Base-by-base conservation (phyloP, 2,329 filamentous ascomycete genomes). In the Colletotrichum orbiculare region DNA sequence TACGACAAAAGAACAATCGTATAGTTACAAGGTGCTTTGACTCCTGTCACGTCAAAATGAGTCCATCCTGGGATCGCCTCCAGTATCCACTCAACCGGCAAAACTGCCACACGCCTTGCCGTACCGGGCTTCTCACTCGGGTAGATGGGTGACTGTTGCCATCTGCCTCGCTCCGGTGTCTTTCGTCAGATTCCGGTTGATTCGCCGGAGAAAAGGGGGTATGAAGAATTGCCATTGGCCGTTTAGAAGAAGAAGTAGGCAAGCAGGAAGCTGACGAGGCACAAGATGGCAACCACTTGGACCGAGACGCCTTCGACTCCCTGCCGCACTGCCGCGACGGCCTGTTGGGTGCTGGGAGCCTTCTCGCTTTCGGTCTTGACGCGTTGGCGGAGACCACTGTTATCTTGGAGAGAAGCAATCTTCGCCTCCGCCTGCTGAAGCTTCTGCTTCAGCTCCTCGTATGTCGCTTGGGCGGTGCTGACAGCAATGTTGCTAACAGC, bases 181-280 rank as follows among this genome's bases (percentile, higher is more conserved):
- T 34, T 50, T 55, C 62, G 37, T 53, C 52, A 53, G 38, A 57
- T 59, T 63, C 59, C 53, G 43, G 25, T 38, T 48, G 42, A 63
- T 56, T 53, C 37, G n/a, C 55, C 63, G 9, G 47, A 53, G 37
- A 66, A 58, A 57, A 7, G 47, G 47, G 41, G 38, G 52, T 57
- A 49, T 45, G 41, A 39, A n/a, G 46, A 17, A 38, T 56, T 35
- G 38, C 41, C 50, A 42, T 43, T 13, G 42, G 50, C 2, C 37
- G 70, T 67, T 84, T 89, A 99, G 80, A 99, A 99, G 83, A 99
- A 94, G 78, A 98, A 88, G 81, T 97, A 99, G 60, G 94, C 96
- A 71, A 98, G 86, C 74, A 99, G 80, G 82, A 99, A 99, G 83
- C 93, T 94, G 69, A 97, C 73, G 72, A 99, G 83, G 76, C 94